Percentiles rank a stretch among this genome's conserved stretches.
These are phyloP conservation scores for Rhodotorula paludigena DNA, from an alignment of 768 basidiomycete species.

Conservation along the genomic window DNA sequence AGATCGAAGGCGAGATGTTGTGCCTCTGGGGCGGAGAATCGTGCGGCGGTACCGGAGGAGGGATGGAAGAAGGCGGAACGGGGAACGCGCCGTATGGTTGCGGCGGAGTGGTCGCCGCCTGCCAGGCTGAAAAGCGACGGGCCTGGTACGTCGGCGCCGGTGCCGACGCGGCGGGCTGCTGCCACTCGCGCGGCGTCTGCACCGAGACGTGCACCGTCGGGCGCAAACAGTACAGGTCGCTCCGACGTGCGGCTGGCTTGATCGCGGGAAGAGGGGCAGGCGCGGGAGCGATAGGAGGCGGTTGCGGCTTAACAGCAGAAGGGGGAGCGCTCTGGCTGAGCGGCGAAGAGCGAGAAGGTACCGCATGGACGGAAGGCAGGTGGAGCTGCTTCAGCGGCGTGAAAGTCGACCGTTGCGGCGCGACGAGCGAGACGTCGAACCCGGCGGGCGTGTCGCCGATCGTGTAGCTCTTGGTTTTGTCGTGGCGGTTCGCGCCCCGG, in stretches of 20 bases:
- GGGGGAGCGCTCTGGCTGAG: background rate
- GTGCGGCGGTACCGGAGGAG: conserved; percentile 5
- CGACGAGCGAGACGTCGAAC: background rate
- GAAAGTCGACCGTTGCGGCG: background rate
- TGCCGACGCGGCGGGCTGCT: background rate
- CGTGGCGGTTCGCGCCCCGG: conserved; percentile 7
- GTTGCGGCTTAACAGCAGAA: background rate
- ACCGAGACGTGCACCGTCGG: conserved; percentile 16
- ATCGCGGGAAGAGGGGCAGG: background rate
- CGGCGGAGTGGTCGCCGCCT: conserved; percentile 8
- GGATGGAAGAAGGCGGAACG: background rate
- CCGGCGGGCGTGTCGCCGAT: background rate
- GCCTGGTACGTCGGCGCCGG: background rate
- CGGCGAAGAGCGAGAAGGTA: no score
- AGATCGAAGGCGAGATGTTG: conserved; percentile 30
- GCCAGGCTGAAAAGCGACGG: background rate
- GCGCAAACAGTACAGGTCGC: conserved; percentile 16
- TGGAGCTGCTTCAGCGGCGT: conserved; percentile 9
- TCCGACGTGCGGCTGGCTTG: background rate
- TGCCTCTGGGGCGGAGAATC: background rate
- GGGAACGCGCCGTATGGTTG: conserved; percentile 19
- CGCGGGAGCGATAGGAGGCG: background rate
- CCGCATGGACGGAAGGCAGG: background rate
- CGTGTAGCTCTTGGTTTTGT: conserved; percentile 3
- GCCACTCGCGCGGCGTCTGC: conserved; percentile 25